Evolutionary conservation across 129 eudicot species (phyloP), one percentile per base, ranked within the genome.

Genomic region (Glebionis coronaria): DNA sequence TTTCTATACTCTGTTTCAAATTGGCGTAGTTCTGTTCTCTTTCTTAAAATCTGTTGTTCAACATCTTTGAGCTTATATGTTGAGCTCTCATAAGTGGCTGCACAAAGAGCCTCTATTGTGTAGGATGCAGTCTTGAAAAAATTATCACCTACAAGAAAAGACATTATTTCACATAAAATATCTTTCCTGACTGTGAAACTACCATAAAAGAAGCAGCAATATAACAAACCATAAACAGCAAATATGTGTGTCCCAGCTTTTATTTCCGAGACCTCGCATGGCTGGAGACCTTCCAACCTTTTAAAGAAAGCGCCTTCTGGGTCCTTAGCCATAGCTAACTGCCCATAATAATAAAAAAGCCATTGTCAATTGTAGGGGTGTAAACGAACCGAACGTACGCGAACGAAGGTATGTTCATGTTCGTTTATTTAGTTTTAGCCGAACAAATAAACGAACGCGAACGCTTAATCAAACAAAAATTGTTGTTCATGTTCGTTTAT

Each of bases 251-350:
- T 88, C 78, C 98, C 98, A 58, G 95, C 81, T 77, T 88, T 92
- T 73, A 92, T 76, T 74, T 86, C 91, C 7, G 89, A 78, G 76
- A 92, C 90, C 77, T 92, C 98, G 77, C 98, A 88, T 14, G 95
- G 98, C 65, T 92, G 98, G 47, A 92, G 88, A 72, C 98, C 98
- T 79, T 92, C 98, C 76, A 92, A 77, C 72, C 87, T 88, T 77
- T 86, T 92, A 57, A 92, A 92, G 68, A 92, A 88, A 77, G 96
- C 95, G 80, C 95, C 91, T 77, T 92, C 96, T 23, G 98, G 96
- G 70, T 92, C 98, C 76, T 92, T 92, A 7, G 98, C 95, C 87
- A 92, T 92, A 46, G 96, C 98, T 78, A 92, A 84, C 98, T 92
- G 82, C 56, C 9, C 25, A 57, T 46, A 61, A 69, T 13, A 31